These are phyloP conservation scores for Eucalyptus polybractea DNA, from an alignment of 345 rosid genomes.

Conservation along the genomic window DNA sequence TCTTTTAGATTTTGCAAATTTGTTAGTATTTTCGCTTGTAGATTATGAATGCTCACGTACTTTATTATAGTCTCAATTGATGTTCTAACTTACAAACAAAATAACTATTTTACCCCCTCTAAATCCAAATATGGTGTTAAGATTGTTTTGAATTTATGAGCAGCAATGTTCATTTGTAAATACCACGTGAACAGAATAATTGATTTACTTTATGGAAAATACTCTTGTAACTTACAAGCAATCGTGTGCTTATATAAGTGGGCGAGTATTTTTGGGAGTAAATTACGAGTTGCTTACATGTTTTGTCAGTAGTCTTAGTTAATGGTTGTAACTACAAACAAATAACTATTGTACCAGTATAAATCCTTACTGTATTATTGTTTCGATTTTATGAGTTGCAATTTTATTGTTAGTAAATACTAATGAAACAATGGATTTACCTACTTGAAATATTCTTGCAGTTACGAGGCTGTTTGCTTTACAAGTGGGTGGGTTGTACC, in stretches of 20 bases:
- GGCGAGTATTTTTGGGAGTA: background rate
- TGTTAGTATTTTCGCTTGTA: background rate
- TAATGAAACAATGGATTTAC: background rate
- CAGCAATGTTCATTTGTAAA: background rate
- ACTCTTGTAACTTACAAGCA: background rate
- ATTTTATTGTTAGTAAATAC: background rate
- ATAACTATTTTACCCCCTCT: background rate
- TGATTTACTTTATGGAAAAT: no score
- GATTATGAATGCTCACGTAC: background rate
- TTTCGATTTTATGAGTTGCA: background rate
- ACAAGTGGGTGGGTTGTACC: no score
- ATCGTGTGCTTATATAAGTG: background rate
- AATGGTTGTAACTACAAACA: background rate
- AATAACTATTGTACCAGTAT: background rate
- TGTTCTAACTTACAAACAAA: background rate
- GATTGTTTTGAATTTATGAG: rapidly evolving
- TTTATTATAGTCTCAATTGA: background rate
- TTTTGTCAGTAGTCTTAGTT: rapidly evolving
- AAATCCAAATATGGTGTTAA: no score
- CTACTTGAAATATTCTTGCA: background rate
- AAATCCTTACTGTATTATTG: background rate
- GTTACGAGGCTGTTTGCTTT: no score
- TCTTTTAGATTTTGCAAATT: no score
- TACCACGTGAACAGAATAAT: background rate
- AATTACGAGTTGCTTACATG: background rate